A percentile compares a stretch with the other conserved stretches of the same genome.
These are phyloP conservation scores for Ceratobasidium sp. DNA, from an alignment of 1,284 basidiomycete genomes.

Conservation along the genomic window DNA sequence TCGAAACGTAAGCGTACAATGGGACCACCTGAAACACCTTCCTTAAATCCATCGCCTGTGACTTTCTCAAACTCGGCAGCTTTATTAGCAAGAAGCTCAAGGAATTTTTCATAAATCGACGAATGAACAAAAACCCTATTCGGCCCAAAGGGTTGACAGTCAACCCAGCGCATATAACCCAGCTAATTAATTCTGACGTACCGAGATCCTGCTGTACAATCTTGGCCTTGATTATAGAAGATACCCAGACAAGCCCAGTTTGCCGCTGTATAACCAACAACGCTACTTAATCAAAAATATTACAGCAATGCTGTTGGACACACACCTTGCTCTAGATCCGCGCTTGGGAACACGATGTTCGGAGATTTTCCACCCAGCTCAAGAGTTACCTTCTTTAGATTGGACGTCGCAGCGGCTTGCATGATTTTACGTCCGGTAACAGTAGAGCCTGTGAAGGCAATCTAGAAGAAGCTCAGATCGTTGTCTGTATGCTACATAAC, in stretches of 20 bases:
- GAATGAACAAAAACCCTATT: constrained; percentile 83
- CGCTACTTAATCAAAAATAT: not conserved
- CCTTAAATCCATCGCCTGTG: constrained; percentile 84
- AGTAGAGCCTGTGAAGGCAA: constrained; percentile 60
- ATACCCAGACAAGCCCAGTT: constrained; percentile 86
- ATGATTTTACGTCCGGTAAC: constrained; percentile 63
- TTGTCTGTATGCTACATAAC: not conserved
- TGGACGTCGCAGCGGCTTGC: constrained; percentile 60
- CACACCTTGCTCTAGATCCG: constrained; percentile 70
- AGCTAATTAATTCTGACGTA: not conserved
- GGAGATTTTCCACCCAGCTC: constrained; percentile 65
- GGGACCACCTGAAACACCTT: constrained; percentile 79
- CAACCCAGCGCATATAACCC: not conserved
- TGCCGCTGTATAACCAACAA: constrained; percentile 64
- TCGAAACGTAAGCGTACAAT: constrained; percentile 63
- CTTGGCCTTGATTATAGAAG: constrained; percentile 84
- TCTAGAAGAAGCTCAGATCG: constrained; percentile 50
- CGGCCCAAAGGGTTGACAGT: constrained; percentile 43
- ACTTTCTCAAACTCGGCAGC: constrained; percentile 67
- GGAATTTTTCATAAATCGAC: constrained; percentile 84
- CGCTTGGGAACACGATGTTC: constrained; percentile 58
- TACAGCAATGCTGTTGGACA: not conserved
- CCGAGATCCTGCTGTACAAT: constrained; percentile 84
- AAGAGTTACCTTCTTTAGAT: constrained; percentile 61
- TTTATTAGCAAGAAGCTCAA: constrained; percentile 71